phyloP scores from a whole-genome alignment of 164 flowering plant species.

The Sextonia rubra region DNA sequence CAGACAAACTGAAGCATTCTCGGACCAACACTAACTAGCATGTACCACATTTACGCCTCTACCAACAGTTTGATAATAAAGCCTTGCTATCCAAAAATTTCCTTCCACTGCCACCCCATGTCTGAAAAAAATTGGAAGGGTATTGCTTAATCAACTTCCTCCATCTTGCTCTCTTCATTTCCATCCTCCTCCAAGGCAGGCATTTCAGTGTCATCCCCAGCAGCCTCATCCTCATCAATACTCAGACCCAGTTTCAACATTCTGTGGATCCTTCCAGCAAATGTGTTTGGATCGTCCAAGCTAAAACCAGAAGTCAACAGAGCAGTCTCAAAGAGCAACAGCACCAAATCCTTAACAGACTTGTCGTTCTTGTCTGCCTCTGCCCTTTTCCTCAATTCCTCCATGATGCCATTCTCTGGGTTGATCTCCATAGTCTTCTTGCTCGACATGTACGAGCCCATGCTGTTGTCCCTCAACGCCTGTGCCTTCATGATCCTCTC shows the following conservation, averaged over 20 bases:
- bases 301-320: slow-evolving; percentile 60
- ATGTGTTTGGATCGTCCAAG: slow-evolving; percentile 56
- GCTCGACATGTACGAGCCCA: slow-evolving; percentile 63
- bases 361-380: slow-evolving; percentile 64
- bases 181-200: slow-evolving; percentile 24
- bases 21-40: no score
- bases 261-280: slow-evolving; percentile 53
- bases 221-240: slow-evolving; percentile 44
- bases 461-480: slow-evolving; percentile 56
- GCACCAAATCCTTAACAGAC: slow-evolving; percentile 56
- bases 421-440: slow-evolving; percentile 79
- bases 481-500: slow-evolving; percentile 74
- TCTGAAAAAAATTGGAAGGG: no score
- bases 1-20: no score
- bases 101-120: background rate
- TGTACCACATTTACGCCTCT: background rate
- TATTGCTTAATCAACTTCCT: slow-evolving; percentile 23
- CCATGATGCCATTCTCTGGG: slow-evolving; percentile 63
- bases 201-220: slow-evolving; percentile 22
- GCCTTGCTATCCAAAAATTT: background rate
- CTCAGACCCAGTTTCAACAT: slow-evolving; percentile 62
- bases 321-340: slow-evolving; percentile 58
- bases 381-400: slow-evolving; percentile 66
- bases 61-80: background rate
- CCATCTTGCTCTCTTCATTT: slow-evolving; percentile 29